Evolutionary conservation across 768 basidiomycete species (phyloP), one percentile per base, ranked within the genome.

Genomic region (Scleroderma citrinum): DNA sequence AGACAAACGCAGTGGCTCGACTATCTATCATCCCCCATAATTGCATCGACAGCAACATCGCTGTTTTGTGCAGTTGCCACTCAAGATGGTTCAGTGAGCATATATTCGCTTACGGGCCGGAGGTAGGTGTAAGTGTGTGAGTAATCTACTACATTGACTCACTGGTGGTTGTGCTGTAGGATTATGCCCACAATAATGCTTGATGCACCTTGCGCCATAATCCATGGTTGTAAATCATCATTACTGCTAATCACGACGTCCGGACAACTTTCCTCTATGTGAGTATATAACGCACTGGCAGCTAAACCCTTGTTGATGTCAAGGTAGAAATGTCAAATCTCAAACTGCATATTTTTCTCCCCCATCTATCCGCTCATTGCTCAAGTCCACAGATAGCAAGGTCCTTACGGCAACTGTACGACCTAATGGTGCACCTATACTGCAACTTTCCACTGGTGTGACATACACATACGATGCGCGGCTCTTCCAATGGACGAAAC

Each of bases 1-100:
- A 83, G 82, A 68, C 78, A 84, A 50, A 85, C 82, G 11, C 81
- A 87, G 47, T 98, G 94, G 92, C 66, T 94, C 38, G 94, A 97
- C 66, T 98, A 88, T 67, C 59, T 95, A 7, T 81, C 87, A 1
- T 80, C 78, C 2, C 83, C 86, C 21, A 81, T 80, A n/a, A 63
- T 94, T 14, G 70, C 74, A 1, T 59, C 89, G 42, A 81, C 82
- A 5, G 82, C 82, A 1, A 85, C 90, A 0, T 60, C 64, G 12
- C 60, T 58, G 2, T 92, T 89, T 61, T 84, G 83, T 56, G 93
- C 89, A 7, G 87, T 80, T 4, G 87, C 82, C 0, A 76, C 80
- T 69, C 77, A 84, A 53, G 92, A 96, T 63, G 90, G 88, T 0
- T 76, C 75, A 3, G 69, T 98, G n/a, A 78, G 76, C 53, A 80